A percentile compares a stretch with the other conserved stretches of the same genome.
These are phyloP conservation scores for Orbilia ellipsospora DNA, from an alignment of 2,329 filamentous ascomycete species.

Conservation along the genomic window DNA sequence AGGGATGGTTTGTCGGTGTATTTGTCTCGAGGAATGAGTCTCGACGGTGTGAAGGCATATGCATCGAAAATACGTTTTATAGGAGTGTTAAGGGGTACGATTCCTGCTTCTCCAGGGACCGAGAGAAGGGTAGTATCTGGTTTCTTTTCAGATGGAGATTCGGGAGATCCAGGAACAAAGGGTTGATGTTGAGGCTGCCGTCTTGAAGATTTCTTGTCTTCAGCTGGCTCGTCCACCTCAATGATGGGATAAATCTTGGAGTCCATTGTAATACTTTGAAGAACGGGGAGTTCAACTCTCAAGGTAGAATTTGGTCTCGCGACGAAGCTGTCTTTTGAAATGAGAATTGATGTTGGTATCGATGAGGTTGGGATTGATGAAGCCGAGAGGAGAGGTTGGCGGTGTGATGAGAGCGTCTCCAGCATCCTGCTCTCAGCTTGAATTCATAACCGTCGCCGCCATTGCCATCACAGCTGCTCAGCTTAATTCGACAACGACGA, in stretches of 20 bases:
- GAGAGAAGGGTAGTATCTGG: background rate
- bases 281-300: too few relatives aligned
- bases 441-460: too few relatives aligned
- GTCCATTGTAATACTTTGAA: background rate
- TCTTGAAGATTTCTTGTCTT: background rate
- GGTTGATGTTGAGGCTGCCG: background rate
- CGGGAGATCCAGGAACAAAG: background rate
- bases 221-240: conserved; percentile 27
- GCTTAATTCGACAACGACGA: too few relatives aligned
- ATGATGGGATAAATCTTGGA: conserved; percentile 33
- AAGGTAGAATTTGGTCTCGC: background rate
- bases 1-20: conserved; percentile 34
- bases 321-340: too few relatives aligned
- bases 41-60: conserved; percentile 40
- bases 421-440: too few relatives aligned
- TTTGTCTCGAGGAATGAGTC: conserved; percentile 24
- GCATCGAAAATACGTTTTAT: conserved; percentile 32
- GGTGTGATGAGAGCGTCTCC: too few relatives aligned
- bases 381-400: too few relatives aligned
- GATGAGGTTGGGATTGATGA: too few relatives aligned
- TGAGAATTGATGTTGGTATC: too few relatives aligned
- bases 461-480: too few relatives aligned
- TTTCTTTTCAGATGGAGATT: background rate
- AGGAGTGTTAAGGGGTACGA: conserved; percentile 14
- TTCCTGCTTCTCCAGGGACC: background rate